Percentiles rank a stretch among this genome's conserved stretches.
Evolutionary conservation across 2,329 filamentous ascomycete genomes (phyloP).

Genomic region (Trichophyton rubrum): DNA sequence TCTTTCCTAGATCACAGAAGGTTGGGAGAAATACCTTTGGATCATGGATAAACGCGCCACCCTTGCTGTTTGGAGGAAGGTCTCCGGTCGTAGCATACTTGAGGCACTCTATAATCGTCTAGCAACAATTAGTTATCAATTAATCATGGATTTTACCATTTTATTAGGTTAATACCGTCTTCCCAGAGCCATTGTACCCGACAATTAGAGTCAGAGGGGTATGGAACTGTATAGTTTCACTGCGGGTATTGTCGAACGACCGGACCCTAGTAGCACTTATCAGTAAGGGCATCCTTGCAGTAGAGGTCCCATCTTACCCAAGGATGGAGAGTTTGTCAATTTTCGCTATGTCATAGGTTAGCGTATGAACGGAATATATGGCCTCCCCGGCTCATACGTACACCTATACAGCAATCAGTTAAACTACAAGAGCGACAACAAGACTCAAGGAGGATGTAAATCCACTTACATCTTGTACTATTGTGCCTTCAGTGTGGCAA

Average conservation of each 20-base stretch:
- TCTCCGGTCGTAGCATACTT: slow-evolving; percentile 96
- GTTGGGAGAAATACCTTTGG: slow-evolving; percentile 51
- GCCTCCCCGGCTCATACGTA: slow-evolving; percentile 4
- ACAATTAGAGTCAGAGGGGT: slow-evolving; percentile 91
- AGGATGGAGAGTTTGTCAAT: slow-evolving; percentile 82
- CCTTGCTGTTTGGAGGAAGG: slow-evolving; percentile 76
- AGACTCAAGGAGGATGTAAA: background rate
- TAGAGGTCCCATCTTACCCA: slow-evolving; percentile 40
- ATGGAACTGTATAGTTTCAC: slow-evolving; percentile 75
- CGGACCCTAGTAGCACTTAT: slow-evolving; percentile 44
- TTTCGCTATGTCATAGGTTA: slow-evolving; percentile 43
- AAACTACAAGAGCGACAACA: background rate
- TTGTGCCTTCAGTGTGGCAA: background rate
- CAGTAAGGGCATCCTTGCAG: background rate
- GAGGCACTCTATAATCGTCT: slow-evolving; percentile 94
- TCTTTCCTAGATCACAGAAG: background rate
- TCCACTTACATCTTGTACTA: slow-evolving; percentile 11
- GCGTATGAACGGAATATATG: background rate
- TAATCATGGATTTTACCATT: background rate
- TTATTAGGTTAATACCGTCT: slow-evolving; percentile 47
- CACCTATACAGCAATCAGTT: slow-evolving; percentile 9
- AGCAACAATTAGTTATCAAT: slow-evolving; percentile 3
- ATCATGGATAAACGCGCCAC: slow-evolving; percentile 91
- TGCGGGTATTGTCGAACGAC: slow-evolving; percentile 66
- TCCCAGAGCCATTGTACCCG: slow-evolving; percentile 92